Evolutionary conservation across 805 yeast genomes (phyloP).

Genomic region (Sungouiella blattae): DNA sequence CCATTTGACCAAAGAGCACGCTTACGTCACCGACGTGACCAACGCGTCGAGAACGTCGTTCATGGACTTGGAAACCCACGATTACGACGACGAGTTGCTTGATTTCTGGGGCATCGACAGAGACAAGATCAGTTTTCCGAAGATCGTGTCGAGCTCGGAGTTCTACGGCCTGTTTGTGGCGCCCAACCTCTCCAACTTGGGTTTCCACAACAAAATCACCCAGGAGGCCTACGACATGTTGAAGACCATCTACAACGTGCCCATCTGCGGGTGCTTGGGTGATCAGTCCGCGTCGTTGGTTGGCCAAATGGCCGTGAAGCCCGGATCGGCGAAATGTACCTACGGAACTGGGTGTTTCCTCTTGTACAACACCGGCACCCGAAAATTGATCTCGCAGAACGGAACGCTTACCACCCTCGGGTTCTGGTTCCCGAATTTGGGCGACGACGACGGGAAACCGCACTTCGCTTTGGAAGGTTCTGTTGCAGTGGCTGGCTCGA

Average conservation of each 20-base stretch:
- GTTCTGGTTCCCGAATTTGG: slow-evolving; percentile 75
- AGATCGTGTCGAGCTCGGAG: slow-evolving; percentile 75
- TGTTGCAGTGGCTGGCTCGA: slow-evolving; percentile 93
- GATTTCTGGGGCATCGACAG: slow-evolving; percentile 79
- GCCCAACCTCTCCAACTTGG: slow-evolving; percentile 53
- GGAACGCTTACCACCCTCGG: slow-evolving; percentile 90
- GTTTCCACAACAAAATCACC: slow-evolving; percentile 50
- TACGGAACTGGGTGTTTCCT: slow-evolving; percentile 96
- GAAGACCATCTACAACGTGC: slow-evolving; percentile 53
- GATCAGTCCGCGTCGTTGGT: slow-evolving; percentile 93
- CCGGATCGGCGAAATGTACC: slow-evolving; percentile 90
- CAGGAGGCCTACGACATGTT: slow-evolving; percentile 50
- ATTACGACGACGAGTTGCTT: slow-evolving; percentile 74
- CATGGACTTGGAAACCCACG: slow-evolving; percentile 72
- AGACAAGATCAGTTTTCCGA: slow-evolving; percentile 62
- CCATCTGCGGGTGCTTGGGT: slow-evolving; percentile 87
- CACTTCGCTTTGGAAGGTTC: slow-evolving; percentile 93
- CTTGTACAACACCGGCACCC: slow-evolving; percentile 78
- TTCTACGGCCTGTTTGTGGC: slow-evolving; percentile 68
- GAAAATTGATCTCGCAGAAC: slow-evolving; percentile 65
- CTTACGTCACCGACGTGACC: slow-evolving; percentile 81
- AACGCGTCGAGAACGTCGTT: slow-evolving; percentile 91
- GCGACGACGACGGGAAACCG: slow-evolving; percentile 50
- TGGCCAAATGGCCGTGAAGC: slow-evolving; percentile 82
- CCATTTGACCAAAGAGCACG: slow-evolving; percentile 66